Evolutionary conservation across 441 rosid genomes (phyloP), one percentile per base, ranked within the genome.

Genomic region (Manihot esculenta): DNA sequence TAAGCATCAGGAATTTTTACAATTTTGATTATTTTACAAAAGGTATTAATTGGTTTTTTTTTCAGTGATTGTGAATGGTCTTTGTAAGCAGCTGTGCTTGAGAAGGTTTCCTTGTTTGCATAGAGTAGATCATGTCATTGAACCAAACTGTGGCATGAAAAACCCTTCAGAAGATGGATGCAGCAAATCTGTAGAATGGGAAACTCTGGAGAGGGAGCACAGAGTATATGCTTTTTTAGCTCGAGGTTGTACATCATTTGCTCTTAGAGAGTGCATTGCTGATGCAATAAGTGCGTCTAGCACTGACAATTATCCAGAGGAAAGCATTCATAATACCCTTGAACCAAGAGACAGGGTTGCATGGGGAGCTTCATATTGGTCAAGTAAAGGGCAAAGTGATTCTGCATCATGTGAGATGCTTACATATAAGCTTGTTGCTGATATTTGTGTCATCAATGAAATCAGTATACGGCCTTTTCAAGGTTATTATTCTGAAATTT

Each of bases 391-490:
- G 48, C 92, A 88, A 42, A 84, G 78, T 64, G 74, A 73, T 47
- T 82, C 92, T 70, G 76, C 81, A 0, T 97, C 86, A 49, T 94
- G 95, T n/a, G 99, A 95, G 86, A 88, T 83, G 10, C 90, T 95
- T 72, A 77, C 84, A 13, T 95, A 95, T 78, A 88, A 81, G 74
- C 76, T 95, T 70, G 74, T 64, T 48, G 83, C 84, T 67, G 92
- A 86, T 84, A 70, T 93, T 66, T 88, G 95, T 80, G 85, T 89
- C 66, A 75, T 95, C 67, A 82, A 82, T 56, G 98, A 93, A 68
- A 80, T 95, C 77, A 82, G 72, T 67, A 48, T 95, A 79, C 89
- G 84, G 62, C 98, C 99, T 72, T 93, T 93, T 77, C 77, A 80
- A 88, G 99, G 99, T 94, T 70, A 56, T 45, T 76, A 26, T 64